Conservation (phyloP, 805 yeast species). For the Blastobotrys peoriensis region DNA sequence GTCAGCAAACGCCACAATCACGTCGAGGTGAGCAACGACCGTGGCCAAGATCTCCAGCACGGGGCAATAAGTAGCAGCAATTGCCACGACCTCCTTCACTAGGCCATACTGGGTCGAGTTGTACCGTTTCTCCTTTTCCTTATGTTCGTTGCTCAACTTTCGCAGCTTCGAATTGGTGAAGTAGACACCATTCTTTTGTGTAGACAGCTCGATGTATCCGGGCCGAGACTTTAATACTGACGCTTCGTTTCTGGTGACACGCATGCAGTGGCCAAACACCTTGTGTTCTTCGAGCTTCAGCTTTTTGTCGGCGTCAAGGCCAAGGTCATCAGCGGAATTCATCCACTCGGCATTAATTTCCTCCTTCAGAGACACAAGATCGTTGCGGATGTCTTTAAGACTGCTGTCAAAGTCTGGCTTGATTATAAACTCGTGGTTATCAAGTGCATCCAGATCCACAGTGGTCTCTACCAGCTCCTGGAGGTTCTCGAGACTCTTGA, state of each 20-base stretch:
- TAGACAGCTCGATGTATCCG: constrained; percentile 71
- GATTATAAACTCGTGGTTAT: constrained; percentile 75
- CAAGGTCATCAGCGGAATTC: constrained; percentile 64
- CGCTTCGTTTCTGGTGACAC: constrained; percentile 86
- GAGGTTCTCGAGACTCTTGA: constrained; percentile 53
- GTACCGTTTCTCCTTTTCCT: constrained; percentile 58
- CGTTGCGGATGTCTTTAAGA: constrained; percentile 51
- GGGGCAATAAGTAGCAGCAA: constrained; percentile 75
- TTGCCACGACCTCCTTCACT: constrained; percentile 74
- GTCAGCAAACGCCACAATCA: constrained; percentile 78
- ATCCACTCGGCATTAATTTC: constrained; percentile 57
- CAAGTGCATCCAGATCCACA: constrained; percentile 77
- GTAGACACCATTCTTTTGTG: constrained; percentile 92
- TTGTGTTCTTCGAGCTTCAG: constrained; percentile 84
- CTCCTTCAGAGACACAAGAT: constrained; percentile 48
- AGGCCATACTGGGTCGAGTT: constrained; percentile 68
- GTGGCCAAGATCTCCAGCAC: constrained; percentile 65
- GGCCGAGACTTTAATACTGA: constrained; percentile 59
- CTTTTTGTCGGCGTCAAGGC: constrained; percentile 80
- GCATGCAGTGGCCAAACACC: constrained; percentile 89
- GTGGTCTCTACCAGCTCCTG: constrained; percentile 90
- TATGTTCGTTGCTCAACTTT: constrained; percentile 52
- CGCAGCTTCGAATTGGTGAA: constrained; percentile 71
- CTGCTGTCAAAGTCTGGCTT: constrained; percentile 86
- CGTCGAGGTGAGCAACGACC: constrained; percentile 71